Evolutionary conservation across 2,329 filamentous ascomycete genomes (phyloP).

Genomic region (Calycina marina): DNA sequence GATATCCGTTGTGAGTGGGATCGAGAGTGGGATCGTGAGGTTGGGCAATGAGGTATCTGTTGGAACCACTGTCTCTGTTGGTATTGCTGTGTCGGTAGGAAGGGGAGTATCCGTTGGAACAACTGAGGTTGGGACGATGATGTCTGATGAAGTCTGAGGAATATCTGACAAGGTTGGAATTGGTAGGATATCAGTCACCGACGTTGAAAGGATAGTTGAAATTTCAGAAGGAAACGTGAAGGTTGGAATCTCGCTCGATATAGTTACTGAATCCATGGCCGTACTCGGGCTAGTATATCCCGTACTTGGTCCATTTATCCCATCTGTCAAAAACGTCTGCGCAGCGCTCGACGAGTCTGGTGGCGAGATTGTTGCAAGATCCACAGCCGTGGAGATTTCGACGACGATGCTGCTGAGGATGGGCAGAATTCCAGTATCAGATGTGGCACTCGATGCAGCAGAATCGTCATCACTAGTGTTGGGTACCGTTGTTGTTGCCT

Average conservation of each 20-base stretch:
- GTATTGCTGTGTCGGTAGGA: no score
- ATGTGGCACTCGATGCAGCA: neutral
- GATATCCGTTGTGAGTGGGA: no score
- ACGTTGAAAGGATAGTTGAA: neutral
- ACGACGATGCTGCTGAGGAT: neutral
- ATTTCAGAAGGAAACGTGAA: neutral
- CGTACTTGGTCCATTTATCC: no score
- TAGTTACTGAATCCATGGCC: no score
- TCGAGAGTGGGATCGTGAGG: no score
- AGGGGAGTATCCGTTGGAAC: neutral
- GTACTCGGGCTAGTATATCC: no score
- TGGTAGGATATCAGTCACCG: neutral
- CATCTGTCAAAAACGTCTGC: no score
- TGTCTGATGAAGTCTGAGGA: neutral
- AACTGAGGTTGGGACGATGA: neutral
- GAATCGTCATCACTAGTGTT: slow-evolving; percentile 1
- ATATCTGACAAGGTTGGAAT: neutral
- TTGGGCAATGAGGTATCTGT: no score
- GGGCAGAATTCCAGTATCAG: neutral
- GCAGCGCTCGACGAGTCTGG: no score
- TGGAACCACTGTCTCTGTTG: neutral
- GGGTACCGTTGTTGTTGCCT: slow-evolving; percentile 2
- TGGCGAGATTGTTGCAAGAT: neutral
- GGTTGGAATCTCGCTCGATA: no score
- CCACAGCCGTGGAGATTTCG: neutral